phyloP scores from a whole-genome alignment of 345 rosid genomes.

The Noccaea bulbosa region DNA sequence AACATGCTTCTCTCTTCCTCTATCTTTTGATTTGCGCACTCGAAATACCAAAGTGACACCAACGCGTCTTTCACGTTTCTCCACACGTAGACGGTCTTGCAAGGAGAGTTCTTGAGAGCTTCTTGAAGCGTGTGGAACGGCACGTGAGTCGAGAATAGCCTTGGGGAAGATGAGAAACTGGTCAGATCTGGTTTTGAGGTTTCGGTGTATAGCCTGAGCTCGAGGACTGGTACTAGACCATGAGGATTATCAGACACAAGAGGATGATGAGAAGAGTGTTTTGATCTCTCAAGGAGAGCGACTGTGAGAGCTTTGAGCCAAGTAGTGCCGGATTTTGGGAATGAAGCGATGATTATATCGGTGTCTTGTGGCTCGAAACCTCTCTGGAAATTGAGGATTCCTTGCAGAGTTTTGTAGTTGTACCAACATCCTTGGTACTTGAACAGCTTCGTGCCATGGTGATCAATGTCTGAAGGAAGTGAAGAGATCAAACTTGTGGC shows the following conservation, averaged over 20 bases:
- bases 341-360: conserved; percentile 19
- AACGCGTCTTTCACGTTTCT: conserved; percentile 42
- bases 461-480: conserved; percentile 45
- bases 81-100: conserved; percentile 40
- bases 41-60: conserved; percentile 40
- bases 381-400: conserved; percentile 14
- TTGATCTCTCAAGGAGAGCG: conserved; percentile 23
- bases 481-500: conserved; percentile 16
- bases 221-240: conserved; percentile 25
- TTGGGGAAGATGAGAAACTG: conserved; percentile 7
- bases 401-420: neutral
- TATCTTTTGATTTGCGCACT: neutral
- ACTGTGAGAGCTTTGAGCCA: conserved; percentile 44
- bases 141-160: conserved; percentile 38
- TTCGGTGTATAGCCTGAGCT: neutral
- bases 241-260: conserved; percentile 30
- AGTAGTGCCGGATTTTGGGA: neutral
- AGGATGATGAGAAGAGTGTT: conserved; percentile 17
- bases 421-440: conserved; percentile 63
- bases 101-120: conserved; percentile 11
- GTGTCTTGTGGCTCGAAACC: conserved; percentile 28
- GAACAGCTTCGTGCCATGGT: conserved; percentile 49
- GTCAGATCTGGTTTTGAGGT: conserved; percentile 19
- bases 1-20: neutral
- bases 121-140: conserved; percentile 26